phyloP scores from a whole-genome alignment of 139 green algal genomes.

The Nannochloris sp. region DNA sequence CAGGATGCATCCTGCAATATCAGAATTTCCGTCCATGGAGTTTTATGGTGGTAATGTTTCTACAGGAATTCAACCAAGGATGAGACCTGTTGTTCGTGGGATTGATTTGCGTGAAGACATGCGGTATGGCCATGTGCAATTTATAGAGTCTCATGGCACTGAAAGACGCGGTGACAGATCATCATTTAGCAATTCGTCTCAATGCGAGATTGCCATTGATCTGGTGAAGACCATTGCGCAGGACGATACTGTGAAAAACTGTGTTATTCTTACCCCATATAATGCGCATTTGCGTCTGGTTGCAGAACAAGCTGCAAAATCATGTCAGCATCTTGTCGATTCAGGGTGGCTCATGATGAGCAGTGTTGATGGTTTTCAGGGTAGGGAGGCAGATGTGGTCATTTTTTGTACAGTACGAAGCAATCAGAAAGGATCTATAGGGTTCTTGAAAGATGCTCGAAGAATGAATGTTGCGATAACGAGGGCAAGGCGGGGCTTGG shows the following conservation, averaged over 20 bases:
- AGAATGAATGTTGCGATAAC: conserved; percentile 91
- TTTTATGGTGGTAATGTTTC: conserved; percentile 57
- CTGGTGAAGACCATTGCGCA: conserved; percentile 9
- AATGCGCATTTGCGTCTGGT: conserved; percentile 44
- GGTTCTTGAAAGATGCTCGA: conserved; percentile 76
- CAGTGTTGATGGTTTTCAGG: conserved; percentile 61
- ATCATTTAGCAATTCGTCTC: conserved; percentile 6
- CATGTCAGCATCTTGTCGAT: background rate
- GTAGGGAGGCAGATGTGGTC: conserved; percentile 84
- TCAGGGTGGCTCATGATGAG: conserved; percentile 10
- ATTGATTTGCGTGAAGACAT: background rate
- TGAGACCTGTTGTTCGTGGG: conserved; percentile 18
- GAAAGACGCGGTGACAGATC: background rate
- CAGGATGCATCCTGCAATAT: conserved; percentile 77
- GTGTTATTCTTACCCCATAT: conserved; percentile 78
- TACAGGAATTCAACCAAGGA: conserved; percentile 15
- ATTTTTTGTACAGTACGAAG: conserved; percentile 79
- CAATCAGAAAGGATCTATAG: conserved; percentile 53
- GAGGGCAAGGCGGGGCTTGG: conserved; percentile 54
- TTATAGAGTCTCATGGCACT: background rate
- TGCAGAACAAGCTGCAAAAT: background rate
- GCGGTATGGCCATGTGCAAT: background rate
- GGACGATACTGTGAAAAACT: conserved; percentile 31
- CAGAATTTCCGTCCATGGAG: conserved; percentile 30
- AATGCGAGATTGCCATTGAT: conserved; percentile 53